These are phyloP conservation scores for Selaginella moellendorffii DNA, from an alignment of 75 land plant species.

Conservation along the genomic window DNA sequence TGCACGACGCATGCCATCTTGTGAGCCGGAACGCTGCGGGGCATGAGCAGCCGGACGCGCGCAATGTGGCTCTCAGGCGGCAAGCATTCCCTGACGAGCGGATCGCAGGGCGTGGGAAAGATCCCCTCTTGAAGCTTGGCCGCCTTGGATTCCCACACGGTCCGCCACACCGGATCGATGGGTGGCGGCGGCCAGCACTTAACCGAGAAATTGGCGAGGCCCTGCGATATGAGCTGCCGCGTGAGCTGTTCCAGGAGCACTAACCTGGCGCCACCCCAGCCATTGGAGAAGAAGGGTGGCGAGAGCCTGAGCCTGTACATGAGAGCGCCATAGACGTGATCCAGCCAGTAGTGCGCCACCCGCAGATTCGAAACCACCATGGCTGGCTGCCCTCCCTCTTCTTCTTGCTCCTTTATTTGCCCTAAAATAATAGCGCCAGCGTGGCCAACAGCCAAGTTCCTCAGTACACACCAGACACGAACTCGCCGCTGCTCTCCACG, in stretches of 20 bases:
- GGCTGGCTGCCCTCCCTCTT: background rate
- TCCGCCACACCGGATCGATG: constrained; percentile 66
- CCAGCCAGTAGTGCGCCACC: constrained; percentile 65
- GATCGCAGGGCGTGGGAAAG: constrained; percentile 75
- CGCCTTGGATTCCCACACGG: constrained; percentile 62
- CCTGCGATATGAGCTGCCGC: constrained; percentile 49
- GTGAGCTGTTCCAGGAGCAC: constrained; percentile 64
- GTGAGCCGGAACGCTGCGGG: constrained; percentile 42
- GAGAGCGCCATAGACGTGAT: constrained; percentile 77
- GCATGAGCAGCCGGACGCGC: constrained; percentile 69
- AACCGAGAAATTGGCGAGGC: constrained; percentile 27
- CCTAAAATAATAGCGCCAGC: no score
- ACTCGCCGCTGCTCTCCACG: constrained; percentile 72
- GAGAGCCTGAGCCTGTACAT: constrained; percentile 61
- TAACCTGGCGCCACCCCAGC: constrained; percentile 90
- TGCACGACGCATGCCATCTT: constrained; percentile 87
- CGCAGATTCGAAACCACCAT: constrained; percentile 86
- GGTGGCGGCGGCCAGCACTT: constrained; percentile 56
- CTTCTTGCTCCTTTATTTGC: background rate
- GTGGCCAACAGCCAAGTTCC: no score
- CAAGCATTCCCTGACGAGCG: constrained; percentile 48
- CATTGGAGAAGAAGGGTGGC: constrained; percentile 78
- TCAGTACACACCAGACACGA: constrained; percentile 66
- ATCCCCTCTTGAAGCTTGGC: constrained; percentile 65
- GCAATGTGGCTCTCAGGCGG: constrained; percentile 82